phyloP scores from a whole-genome alignment of 345 rosid species.

The Salix brachista region DNA sequence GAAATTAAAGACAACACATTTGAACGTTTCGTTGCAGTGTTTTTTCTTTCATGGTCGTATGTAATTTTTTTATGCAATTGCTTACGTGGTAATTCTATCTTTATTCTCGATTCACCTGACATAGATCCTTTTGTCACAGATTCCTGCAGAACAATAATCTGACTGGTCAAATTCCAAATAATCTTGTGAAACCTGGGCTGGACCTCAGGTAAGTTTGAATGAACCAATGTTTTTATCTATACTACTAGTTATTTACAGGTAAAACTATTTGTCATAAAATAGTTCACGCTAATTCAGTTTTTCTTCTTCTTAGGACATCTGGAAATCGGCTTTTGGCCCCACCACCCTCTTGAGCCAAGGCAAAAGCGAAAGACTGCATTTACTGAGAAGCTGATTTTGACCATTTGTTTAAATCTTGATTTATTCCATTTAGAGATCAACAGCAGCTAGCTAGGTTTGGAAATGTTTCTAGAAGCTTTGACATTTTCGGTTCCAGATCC shows the following conservation, averaged over 20 bases:
- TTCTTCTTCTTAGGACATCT: conserved; percentile 22
- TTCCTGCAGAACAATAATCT: conserved; percentile 85
- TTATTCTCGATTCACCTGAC: conserved; percentile 14
- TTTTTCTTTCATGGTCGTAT: background rate
- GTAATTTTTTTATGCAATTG: background rate
- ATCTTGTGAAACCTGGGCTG: conserved; percentile 51
- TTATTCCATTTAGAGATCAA: background rate
- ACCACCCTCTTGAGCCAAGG: conserved; percentile 30
- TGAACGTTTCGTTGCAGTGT: background rate
- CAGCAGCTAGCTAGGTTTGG: background rate
- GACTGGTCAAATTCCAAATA: conserved; percentile 61
- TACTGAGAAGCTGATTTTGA: background rate
- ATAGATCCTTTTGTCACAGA: conserved; percentile 34
- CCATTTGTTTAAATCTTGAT: background rate
- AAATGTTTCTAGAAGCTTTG: conserved; percentile 19
- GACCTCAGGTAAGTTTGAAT: conserved; percentile 44
- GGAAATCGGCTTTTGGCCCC: conserved; percentile 42
- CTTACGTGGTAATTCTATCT: background rate
- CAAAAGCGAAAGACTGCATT: conserved; percentile 3
- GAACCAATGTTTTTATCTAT: background rate
- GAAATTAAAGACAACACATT: background rate
- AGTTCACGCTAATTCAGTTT: conserved; percentile 18
- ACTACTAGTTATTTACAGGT: background rate
- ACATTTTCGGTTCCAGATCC: background rate
- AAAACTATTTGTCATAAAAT: background rate